Base-by-base conservation (phyloP, 2,329 filamentous ascomycete species). In the Fusarium incarnatum region DNA sequence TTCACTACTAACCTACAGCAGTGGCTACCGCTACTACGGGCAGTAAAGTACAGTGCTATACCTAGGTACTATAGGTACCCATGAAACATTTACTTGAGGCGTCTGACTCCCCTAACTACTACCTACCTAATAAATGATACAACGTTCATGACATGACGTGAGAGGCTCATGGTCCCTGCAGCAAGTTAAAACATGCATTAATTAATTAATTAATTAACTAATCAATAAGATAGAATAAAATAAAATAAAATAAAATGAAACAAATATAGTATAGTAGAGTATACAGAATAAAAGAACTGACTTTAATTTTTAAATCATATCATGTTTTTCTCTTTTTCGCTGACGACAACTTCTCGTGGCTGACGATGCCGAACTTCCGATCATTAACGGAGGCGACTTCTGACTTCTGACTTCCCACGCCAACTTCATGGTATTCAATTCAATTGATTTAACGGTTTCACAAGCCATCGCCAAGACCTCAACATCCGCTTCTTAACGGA, bases 301-400 rank as follows among this genome's bases (percentile, higher is more conserved):
- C 9, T 16, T 37, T 37, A 5, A 13, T 7, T 28, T 28, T 13
- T 6, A 13, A 15, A 53, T 45, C 18, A 28, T 34, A 27, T 45
- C 28, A 20, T 28, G 25, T 4, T 37, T 18, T 37, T 46, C 3
- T 11, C 34, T n/a, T n/a, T 37, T 37, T 37, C 18, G 64, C 65
- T 68, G 44, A 70, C 66, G 66, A 68, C 66, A 41, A 40, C 63
- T 61, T 28, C 20, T 40, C 15, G 55, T 70, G 66, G 60, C 60
- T 46, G 25, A 40, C 25, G 44, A 20, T 69, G 66, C 65, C 66
- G 60, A 60, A 46, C 61, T 69, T 66, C 65, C 66, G 66, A 49
- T 4, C 12, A 12, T 28, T 15, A 40, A 56, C 62, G 61, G 61
- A 50, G 48, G 23, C 34, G 16, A 22, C 18, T 4, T 20, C 16